A percentile compares a stretch with the other conserved stretches of the same genome.
These are phyloP conservation scores for Fusarium torulosum DNA, from an alignment of 2,329 filamentous ascomycete species.

Conservation along the genomic window DNA sequence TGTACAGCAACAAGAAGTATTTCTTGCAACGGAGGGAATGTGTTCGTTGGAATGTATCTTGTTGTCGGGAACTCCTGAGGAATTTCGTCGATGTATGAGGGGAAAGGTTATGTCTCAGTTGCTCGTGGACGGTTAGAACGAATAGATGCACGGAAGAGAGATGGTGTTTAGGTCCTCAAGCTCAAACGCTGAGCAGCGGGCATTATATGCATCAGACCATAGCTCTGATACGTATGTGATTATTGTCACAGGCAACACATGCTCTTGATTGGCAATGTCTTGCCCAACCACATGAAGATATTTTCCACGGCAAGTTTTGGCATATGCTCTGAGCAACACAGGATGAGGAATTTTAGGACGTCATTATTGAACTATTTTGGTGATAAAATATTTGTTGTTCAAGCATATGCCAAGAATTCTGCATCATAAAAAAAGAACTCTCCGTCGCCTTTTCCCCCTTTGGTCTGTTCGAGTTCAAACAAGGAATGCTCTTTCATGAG, in stretches of 20 bases:
- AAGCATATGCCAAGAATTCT: constrained; percentile 23
- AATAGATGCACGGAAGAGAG: constrained; percentile 11
- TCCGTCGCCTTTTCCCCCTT: constrained; percentile 4
- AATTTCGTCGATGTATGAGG: constrained; percentile 7
- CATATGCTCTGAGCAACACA: constrained; percentile 12
- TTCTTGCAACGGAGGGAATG: constrained; percentile 23
- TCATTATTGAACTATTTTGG: constrained; percentile 19
- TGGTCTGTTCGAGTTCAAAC: constrained; percentile 6
- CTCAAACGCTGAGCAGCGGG: constrained; percentile 2
- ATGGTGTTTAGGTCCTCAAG: constrained; percentile 6
- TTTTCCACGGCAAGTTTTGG: constrained; percentile 4
- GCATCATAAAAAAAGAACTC: constrained; percentile 14
- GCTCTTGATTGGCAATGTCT: constrained; percentile 23
- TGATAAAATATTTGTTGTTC: neutral
- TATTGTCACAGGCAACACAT: constrained; percentile 15
- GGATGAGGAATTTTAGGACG: constrained; percentile 7
- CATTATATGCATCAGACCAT: neutral
- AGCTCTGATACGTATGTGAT: constrained; percentile 4
- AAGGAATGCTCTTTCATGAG: constrained; percentile 37
- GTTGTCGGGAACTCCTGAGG: constrained; percentile 6
- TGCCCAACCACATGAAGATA: constrained; percentile 21
- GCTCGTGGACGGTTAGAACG: constrained; percentile 15
- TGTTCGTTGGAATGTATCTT: constrained; percentile 28
- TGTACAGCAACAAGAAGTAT: constrained; percentile 21
- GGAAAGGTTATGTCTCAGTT: constrained; percentile 28